Percentiles rank a stretch among this genome's conserved stretches.
phyloP scores from a whole-genome alignment of 1,284 basidiomycete genomes.

The Kwoniella shivajii region DNA sequence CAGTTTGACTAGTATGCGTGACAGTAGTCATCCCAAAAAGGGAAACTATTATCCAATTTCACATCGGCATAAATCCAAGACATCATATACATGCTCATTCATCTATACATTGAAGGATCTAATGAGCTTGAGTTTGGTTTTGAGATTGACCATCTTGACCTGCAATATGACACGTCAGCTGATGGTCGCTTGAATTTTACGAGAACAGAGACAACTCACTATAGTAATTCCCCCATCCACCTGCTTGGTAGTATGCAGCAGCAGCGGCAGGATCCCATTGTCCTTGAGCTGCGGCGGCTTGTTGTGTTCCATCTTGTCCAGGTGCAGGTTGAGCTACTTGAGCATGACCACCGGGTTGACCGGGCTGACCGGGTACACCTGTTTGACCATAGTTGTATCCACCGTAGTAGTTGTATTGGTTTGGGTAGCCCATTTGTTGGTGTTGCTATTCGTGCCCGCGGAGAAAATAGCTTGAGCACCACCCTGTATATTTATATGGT shows the following conservation, averaged over 20 bases:
- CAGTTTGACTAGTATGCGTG: too few relatives aligned
- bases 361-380: slow-evolving; percentile 47
- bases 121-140: slow-evolving; percentile 13
- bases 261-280: slow-evolving; percentile 45
- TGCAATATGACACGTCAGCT: neutral
- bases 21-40: too few relatives aligned
- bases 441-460: slow-evolving; percentile 19
- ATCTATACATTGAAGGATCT: too few relatives aligned
- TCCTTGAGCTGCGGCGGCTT: slow-evolving; percentile 17
- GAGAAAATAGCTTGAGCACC: too few relatives aligned
- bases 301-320: slow-evolving; percentile 12
- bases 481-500: too few relatives aligned
- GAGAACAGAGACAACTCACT: slow-evolving; percentile 37
- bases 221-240: slow-evolving; percentile 50
- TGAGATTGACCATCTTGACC: slow-evolving; percentile 17
- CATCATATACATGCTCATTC: too few relatives aligned
- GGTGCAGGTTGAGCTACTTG: slow-evolving; percentile 3
- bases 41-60: too few relatives aligned
- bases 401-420: slow-evolving; percentile 47
- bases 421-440: slow-evolving; percentile 32
- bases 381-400: slow-evolving; percentile 45
- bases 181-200: neutral
- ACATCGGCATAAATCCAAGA: too few relatives aligned
- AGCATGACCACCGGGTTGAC: slow-evolving; percentile 22
- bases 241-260: slow-evolving; percentile 43